Evolutionary conservation across 2,329 filamentous ascomycete genomes (phyloP).

Genomic region (Penicillium sp.): DNA sequence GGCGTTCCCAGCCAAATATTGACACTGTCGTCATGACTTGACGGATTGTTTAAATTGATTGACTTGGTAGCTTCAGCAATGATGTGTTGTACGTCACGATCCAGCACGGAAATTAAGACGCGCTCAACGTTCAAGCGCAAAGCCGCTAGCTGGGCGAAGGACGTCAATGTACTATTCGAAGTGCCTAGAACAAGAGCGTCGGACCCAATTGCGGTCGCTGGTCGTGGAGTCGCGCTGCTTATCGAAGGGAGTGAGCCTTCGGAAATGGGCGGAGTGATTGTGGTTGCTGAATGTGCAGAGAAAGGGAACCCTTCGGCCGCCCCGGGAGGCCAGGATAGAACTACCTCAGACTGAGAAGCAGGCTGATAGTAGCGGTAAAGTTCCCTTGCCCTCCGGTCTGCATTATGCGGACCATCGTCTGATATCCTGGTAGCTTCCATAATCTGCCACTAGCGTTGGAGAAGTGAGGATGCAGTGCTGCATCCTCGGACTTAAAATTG

Average conservation of each 20-base stretch:
- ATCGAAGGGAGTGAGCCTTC: constrained; percentile 15
- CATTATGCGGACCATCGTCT: constrained; percentile 22
- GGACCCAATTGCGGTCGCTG: constrained; percentile 19
- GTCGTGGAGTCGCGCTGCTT: constrained; percentile 11
- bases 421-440: constrained; percentile 15
- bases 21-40: constrained; percentile 32
- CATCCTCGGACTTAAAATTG: constrained; percentile 12
- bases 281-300: constrained; percentile 1
- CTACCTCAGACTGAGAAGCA: constrained; percentile 4
- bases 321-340: constrained; percentile 18
- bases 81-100: constrained; percentile 50
- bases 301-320: constrained; percentile 14
- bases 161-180: constrained; percentile 36
- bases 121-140: constrained; percentile 38
- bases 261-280: constrained; percentile 10
- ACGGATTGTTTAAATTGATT: constrained; percentile 37
- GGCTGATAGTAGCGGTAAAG: constrained; percentile 44
- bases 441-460: constrained; percentile 7
- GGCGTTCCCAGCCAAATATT: constrained; percentile 34
- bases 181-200: constrained; percentile 32
- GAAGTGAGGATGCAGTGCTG: constrained; percentile 8
- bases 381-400: constrained; percentile 38
- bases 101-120: constrained; percentile 47
- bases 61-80: constrained; percentile 52
- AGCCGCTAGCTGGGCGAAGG: constrained; percentile 39